Evolutionary conservation across 129 eudicot species (phyloP).

Genomic region (Dittrichia graveolens): DNA sequence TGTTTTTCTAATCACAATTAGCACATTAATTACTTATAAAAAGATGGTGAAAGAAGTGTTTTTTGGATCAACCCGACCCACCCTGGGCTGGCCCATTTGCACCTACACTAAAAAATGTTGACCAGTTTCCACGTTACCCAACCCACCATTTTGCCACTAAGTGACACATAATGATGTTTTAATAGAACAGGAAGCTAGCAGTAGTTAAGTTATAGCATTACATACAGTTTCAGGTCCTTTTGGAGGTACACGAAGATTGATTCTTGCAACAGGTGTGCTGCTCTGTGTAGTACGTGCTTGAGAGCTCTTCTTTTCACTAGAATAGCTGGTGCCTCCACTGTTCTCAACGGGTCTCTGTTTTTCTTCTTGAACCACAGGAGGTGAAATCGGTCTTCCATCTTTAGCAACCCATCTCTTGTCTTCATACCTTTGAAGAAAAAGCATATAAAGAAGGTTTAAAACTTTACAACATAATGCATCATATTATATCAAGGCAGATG

Average conservation of each 20-base stretch:
- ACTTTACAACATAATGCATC: neutral
- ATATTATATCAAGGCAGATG: neutral
- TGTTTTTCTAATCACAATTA: neutral
- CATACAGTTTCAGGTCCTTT: slow-evolving; percentile 79
- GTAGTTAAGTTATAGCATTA: slow-evolving; percentile 12
- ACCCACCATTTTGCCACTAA: neutral
- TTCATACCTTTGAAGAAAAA: slow-evolving; percentile 64
- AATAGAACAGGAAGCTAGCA: slow-evolving; percentile 11
- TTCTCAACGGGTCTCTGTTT: slow-evolving; percentile 50
- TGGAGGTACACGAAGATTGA: slow-evolving; percentile 76
- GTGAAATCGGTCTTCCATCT: slow-evolving; percentile 69
- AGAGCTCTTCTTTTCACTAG: slow-evolving; percentile 53
- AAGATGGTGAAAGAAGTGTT: neutral
- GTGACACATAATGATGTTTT: neutral
- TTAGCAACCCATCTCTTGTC: slow-evolving; percentile 95
- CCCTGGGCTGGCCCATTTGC: neutral
- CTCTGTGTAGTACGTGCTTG: slow-evolving; percentile 44
- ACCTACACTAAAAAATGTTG: neutral
- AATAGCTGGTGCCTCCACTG: neutral
- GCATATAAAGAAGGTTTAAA: neutral
- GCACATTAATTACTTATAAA: neutral
- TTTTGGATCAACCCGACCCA: neutral
- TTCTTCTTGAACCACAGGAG: slow-evolving; percentile 55
- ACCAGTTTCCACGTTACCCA: neutral
- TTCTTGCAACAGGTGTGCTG: slow-evolving; percentile 48